phyloP scores from a whole-genome alignment of 2,329 filamentous ascomycete genomes.

The Orbilia quercus region DNA sequence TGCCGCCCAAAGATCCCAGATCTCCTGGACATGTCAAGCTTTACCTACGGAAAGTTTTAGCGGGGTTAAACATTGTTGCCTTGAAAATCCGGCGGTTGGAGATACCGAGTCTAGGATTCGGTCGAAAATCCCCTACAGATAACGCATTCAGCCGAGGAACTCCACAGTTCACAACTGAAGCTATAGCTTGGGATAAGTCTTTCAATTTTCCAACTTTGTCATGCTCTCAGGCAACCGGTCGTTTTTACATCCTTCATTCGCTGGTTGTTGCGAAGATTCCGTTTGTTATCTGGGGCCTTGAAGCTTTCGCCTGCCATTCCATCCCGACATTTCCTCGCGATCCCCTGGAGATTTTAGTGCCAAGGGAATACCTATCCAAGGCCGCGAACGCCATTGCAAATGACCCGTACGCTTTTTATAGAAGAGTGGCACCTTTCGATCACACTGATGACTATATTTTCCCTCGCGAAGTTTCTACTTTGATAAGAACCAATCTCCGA shows the following conservation, averaged over 20 bases:
- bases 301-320: constrained; percentile 37
- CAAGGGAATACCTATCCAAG: constrained; percentile 6
- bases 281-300: constrained; percentile 38
- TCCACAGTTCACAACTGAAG: background rate
- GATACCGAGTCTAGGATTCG: no score
- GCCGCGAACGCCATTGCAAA: constrained; percentile 22
- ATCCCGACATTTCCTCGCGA: constrained; percentile 31
- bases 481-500: constrained; percentile 23
- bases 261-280: constrained; percentile 19
- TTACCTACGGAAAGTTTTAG: no score
- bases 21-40: no score
- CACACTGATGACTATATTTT: constrained; percentile 31
- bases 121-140: background rate
- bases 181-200: constrained; percentile 15
- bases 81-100: no score
- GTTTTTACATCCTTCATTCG: constrained; percentile 11
- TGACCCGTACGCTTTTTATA: constrained; percentile 19
- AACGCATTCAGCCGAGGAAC: background rate
- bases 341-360: constrained; percentile 39
- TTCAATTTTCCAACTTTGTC: constrained; percentile 17
- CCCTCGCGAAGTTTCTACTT: constrained; percentile 11
- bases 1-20: no score
- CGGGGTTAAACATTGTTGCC: no score
- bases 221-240: constrained; percentile 10
- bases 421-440: constrained; percentile 17